Evolutionary conservation across 1,284 basidiomycete species (phyloP), one percentile per base, ranked within the genome.

Genomic region (Apiotrichum mycotoxinovorans): DNA sequence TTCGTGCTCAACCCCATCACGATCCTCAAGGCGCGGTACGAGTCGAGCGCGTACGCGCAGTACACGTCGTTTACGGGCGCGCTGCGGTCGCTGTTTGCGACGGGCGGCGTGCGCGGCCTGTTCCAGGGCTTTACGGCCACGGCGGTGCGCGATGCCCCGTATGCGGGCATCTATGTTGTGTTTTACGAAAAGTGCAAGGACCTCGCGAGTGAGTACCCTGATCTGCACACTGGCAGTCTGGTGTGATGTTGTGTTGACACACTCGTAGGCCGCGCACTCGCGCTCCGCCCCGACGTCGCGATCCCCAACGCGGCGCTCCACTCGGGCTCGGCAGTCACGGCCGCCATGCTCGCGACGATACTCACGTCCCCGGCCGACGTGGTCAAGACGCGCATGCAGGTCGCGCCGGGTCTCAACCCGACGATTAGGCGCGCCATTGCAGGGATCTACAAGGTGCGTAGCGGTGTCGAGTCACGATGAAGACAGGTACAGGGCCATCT

Each of bases 1-100:
- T 87, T 97, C 67, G 62, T 94, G 0, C 72, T 98, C 58, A 98
- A 95, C 71, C 96, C 95, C 0, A 86, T 98, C 65, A 91, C 95
- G 0, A 86, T 98, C 15, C 79, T 98, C 56, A 99, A 99, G 78
- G 91, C 95, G 23, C 84, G 95, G 15, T 96, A 88, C 64, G 95
- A 98, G 89, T 91, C 89, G 69, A 87, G 86, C 65, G 81, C 88
- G 55, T 90, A 91, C 72, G 79, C 81, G 22, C 60, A 72, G 2
- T 94, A 94, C 68, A 78, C 80, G 48, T 87, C 84, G 42, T 76
- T 94, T 20, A 71, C 79, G 11, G 79, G 82, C 42, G 87, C 88
- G 0, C 76, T 90, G 54, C 57, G 79, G 5, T 81, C 84, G 2
- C 83, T 97, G 23, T 76, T 83, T 4, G 83, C 83, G 11, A 83